phyloP scores from a whole-genome alignment of 2,329 filamentous ascomycete species.

The Alternaria dauci region DNA sequence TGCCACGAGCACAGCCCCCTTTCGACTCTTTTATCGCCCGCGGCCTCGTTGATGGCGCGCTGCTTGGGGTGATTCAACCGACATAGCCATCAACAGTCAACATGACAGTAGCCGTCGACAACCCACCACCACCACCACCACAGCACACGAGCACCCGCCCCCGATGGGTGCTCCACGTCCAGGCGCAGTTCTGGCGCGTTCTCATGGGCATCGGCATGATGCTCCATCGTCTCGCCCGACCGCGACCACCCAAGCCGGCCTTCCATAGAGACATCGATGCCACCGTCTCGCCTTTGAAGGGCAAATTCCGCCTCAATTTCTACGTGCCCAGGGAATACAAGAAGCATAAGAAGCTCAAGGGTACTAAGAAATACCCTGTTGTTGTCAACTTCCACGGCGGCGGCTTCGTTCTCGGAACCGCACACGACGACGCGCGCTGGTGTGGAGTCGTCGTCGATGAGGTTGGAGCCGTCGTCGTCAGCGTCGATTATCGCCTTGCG shows the following conservation, averaged over 20 bases:
- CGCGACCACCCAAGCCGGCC: conserved; percentile 66
- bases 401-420: conserved; percentile 67
- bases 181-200: conserved; percentile 72
- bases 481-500: conserved; percentile 68
- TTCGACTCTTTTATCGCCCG: conserved; percentile 7
- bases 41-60: conserved; percentile 16
- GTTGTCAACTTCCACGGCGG: conserved; percentile 72
- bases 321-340: conserved; percentile 65
- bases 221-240: conserved; percentile 69
- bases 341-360: conserved; percentile 53
- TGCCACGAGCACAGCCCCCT: conserved; percentile 23
- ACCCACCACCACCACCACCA: conserved; percentile 12
- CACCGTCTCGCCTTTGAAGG: conserved; percentile 56
- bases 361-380: conserved; percentile 61
- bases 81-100: neutral
- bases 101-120: conserved; percentile 10
- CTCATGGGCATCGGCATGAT: conserved; percentile 75
- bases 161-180: conserved; percentile 68
- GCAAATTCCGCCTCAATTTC: conserved; percentile 65
- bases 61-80: conserved; percentile 5
- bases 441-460: conserved; percentile 64
- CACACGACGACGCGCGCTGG: conserved; percentile 70
- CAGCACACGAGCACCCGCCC: conserved; percentile 47
- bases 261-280: conserved; percentile 67
- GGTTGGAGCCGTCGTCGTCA: conserved; percentile 66